Conservation (phyloP, 2,329 filamentous ascomycete species). For the Exserohilum turcica region DNA sequence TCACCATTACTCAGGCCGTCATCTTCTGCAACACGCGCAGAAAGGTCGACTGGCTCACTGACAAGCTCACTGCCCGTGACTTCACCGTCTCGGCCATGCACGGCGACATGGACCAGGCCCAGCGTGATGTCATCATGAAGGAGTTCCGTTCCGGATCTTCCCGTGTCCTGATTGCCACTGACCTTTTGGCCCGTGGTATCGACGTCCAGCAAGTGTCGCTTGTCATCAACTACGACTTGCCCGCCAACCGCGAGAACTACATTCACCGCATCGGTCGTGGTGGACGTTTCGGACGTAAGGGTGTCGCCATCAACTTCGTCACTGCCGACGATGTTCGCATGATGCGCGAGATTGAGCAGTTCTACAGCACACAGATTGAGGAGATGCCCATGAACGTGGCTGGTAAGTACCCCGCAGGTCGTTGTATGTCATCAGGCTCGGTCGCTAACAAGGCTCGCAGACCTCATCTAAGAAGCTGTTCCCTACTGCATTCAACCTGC, state of each 20-base stretch:
- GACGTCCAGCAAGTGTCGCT: constrained; percentile 99
- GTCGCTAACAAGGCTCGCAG: constrained; percentile 27
- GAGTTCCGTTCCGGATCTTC: constrained; percentile 99
- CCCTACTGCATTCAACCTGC: constrained; percentile 29
- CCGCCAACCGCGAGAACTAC: constrained; percentile 99
- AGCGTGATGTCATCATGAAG: constrained; percentile 99
- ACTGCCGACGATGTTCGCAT: constrained; percentile 98
- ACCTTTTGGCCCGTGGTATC: constrained; percentile 98
- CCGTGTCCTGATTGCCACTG: constrained; percentile 97
- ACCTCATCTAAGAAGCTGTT: constrained; percentile 48
- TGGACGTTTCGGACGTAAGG: constrained; percentile 99
- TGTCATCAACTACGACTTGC: constrained; percentile 99
- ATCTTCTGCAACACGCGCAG: constrained; percentile 99
- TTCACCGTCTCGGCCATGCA: constrained; percentile 99
- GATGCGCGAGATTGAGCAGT: constrained; percentile 99
- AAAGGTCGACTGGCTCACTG: constrained; percentile 99
- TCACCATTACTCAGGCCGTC: constrained; percentile 99
- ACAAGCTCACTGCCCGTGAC: constrained; percentile 97
- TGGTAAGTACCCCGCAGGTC: constrained; percentile 53
- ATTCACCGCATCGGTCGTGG: constrained; percentile 99
- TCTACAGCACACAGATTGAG: constrained; percentile 99
- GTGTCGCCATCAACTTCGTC: constrained; percentile 99
- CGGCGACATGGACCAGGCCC: constrained; percentile 97
- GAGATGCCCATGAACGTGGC: constrained; percentile 98
- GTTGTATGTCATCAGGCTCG: neutral